Evolutionary conservation across 208 protist species (phyloP), one percentile per base, ranked within the genome.

Genomic region (Trypanosoma vivax): DNA sequence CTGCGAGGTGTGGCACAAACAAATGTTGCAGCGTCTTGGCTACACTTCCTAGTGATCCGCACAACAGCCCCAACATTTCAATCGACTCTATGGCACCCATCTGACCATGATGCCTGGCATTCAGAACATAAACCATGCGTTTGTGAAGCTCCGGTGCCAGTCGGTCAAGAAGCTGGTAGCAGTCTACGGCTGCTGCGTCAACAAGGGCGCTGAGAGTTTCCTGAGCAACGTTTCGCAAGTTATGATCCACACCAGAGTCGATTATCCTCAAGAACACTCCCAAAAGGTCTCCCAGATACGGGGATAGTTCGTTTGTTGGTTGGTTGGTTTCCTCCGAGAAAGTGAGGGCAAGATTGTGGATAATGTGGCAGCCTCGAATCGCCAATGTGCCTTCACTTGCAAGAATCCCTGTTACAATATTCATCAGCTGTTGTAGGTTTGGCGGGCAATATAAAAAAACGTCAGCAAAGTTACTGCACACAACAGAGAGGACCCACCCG

Each of bases 121-220:
- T 51, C 42, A 89, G 61, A 14, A 78, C 72, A 16, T 50, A 25
- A 25, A 68, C 46, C 29, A 96, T 64, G 29, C 90, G 85, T 9
- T 73, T 45, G 25, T 86, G 65, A 25, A 97, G 57, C 30, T 79
- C 60, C n/a, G 79, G 79, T 16, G 92, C 74, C 19, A 98, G 77
- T 16, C 69, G 47, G 0, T 42, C 2, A 23, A 98, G 60, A 14
- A 60, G 52, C 23, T 65, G 51, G 14, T 69, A 52, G 35, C 74
- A 76, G 62, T 97, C 92, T 7, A 57, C 49, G 0, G 91, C 75
- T 0, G 79, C 77, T 18, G 87, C 88, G 50, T 88, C 79, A 40
- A 98, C 78, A 19, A 98, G 52, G 16, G 79, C 66, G 72, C 94
- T 97, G 11, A 99, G 64, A 24, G 94, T 91, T 57, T 98, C 94